Conservation (phyloP, 169 alveolate species). For the Neospora caninum region DNA sequence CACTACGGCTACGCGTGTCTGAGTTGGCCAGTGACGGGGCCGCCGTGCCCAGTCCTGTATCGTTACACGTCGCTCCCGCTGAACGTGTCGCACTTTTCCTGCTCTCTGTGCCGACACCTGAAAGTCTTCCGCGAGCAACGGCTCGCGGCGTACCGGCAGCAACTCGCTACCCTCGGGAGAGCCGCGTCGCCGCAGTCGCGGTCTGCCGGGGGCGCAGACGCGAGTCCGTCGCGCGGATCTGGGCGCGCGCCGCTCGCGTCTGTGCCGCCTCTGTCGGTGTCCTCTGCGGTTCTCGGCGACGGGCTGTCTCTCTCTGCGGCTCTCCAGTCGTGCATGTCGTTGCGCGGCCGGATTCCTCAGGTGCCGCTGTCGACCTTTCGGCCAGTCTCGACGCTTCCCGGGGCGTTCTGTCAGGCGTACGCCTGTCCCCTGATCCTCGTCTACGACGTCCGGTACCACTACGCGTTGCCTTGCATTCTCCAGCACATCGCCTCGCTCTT, state of each 20-base stretch:
- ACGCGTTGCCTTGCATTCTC: slow-evolving; percentile 34
- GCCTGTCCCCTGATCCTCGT: neutral
- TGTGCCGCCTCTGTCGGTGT: neutral
- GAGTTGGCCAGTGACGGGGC: neutral
- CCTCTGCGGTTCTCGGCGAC: neutral
- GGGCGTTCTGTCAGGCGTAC: neutral
- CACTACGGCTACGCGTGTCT: slow-evolving; percentile 16
- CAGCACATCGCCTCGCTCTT: slow-evolving; percentile 39
- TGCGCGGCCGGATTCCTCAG: neutral
- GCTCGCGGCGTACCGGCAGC: neutral
- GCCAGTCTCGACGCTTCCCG: neutral
- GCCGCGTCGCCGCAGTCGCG: neutral
- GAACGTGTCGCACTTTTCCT: slow-evolving; percentile 10
- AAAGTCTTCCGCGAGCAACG: neutral
- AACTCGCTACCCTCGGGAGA: neutral
- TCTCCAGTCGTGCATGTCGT: neutral
- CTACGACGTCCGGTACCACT: slow-evolving; percentile 36
- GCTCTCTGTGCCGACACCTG: slow-evolving; percentile 6
- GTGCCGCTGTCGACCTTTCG: neutral
- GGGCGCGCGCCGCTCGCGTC: too few species aligned
- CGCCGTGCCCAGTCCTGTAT: neutral
- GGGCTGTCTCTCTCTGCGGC: neutral
- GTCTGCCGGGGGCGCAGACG: neutral
- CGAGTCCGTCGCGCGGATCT: neutral
- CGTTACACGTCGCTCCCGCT: slow-evolving; percentile 34